Conservation (phyloP, 805 yeast species). For the Candida corydali region DNA sequence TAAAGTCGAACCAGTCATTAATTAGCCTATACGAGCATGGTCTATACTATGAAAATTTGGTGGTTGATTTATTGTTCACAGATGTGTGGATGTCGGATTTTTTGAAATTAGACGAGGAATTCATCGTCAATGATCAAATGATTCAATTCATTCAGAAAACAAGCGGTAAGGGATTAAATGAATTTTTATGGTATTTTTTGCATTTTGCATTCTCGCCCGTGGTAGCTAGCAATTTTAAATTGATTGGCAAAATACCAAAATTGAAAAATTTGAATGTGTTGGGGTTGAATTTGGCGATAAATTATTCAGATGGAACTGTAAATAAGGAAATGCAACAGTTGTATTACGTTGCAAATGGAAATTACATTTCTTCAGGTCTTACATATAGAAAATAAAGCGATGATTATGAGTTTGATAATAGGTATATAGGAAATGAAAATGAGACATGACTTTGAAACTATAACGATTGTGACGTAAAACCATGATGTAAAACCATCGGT, state of each 20-base stretch:
- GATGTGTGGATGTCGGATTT: slow-evolving; percentile 6
- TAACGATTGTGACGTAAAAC: too few species aligned
- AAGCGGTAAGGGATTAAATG: slow-evolving; percentile 4
- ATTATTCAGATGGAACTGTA: slow-evolving; percentile 1
- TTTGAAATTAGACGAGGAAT: slow-evolving; percentile 5
- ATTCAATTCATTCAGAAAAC: slow-evolving; percentile 5
- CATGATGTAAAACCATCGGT: too few species aligned
- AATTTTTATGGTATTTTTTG: slow-evolving; percentile 4
- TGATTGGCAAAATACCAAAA: slow-evolving; percentile 5
- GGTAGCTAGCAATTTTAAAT: slow-evolving; percentile 7
- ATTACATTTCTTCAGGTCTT: slow-evolving; percentile 4
- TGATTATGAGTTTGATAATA: neutral
- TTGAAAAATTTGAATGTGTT: slow-evolving; percentile 7
- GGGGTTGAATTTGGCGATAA: slow-evolving; percentile 4
- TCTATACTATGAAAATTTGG: slow-evolving; percentile 4
- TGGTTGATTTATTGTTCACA: slow-evolving; percentile 3
- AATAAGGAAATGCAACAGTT: slow-evolving; percentile 4
- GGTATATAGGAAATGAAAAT: neutral
- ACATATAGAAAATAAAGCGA: slow-evolving; percentile 1
- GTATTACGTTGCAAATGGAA: slow-evolving; percentile 6
- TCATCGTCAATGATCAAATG: slow-evolving; percentile 7
- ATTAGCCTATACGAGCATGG: slow-evolving; percentile 4
- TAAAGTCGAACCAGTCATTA: slow-evolving; percentile 5
- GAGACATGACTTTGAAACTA: too few species aligned
- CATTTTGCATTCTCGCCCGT: slow-evolving; percentile 6